phyloP scores from a whole-genome alignment of 2,329 filamentous ascomycete species.

The Xylariales sp. region DNA sequence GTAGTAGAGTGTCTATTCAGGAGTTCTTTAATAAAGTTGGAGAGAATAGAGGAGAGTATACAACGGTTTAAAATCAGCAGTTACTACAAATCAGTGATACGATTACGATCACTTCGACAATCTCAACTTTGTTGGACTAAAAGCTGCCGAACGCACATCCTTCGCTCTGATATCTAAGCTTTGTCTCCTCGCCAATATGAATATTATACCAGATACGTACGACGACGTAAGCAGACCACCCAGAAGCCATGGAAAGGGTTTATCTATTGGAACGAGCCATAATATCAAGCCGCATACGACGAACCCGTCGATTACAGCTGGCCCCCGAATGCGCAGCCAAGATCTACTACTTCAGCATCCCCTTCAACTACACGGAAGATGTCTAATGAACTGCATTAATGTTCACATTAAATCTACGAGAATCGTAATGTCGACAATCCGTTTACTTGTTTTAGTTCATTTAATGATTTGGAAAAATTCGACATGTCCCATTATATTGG shows the following conservation, averaged over 20 bases:
- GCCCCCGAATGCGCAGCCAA: constrained; percentile 23
- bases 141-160: neutral
- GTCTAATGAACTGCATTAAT: constrained; percentile 25
- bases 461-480: too few species aligned
- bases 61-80: too few species aligned
- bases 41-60: too few species aligned
- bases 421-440: too few species aligned
- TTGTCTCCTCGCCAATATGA: neutral
- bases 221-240: neutral
- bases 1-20: too few species aligned
- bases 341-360: constrained; percentile 39
- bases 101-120: neutral
- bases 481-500: too few species aligned
- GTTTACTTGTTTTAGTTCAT: too few species aligned
- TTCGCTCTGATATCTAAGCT: neutral
- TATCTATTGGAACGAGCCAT: neutral
- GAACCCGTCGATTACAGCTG: neutral
- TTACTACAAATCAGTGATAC: too few species aligned
- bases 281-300: neutral
- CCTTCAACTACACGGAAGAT: constrained; percentile 28
- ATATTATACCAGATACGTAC: neutral
- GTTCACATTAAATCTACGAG: constrained; percentile 32
- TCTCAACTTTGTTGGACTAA: neutral
- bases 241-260: neutral
- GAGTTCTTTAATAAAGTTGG: too few species aligned